Evolutionary conservation across 352 stramenopile species (phyloP).

Genomic region (Phytophthora litchii): DNA sequence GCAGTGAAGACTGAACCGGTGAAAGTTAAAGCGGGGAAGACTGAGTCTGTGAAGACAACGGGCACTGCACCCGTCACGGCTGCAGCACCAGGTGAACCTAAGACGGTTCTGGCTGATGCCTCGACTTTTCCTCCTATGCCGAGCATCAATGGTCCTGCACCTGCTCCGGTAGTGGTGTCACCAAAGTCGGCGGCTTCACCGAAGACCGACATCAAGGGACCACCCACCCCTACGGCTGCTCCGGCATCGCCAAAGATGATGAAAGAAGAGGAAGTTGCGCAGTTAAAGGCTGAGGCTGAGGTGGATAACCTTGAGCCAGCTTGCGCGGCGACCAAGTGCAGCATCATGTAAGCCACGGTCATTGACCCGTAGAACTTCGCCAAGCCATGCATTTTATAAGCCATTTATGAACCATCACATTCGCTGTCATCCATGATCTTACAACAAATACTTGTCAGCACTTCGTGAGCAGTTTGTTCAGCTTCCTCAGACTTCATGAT

Average conservation of each 20-base stretch:
- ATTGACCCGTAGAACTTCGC: constrained; percentile 8
- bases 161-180: constrained; percentile 15
- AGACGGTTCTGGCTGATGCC: constrained; percentile 28
- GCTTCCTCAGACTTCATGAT: constrained; percentile 39
- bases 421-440: constrained; percentile 13
- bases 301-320: constrained; percentile 46
- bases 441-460: constrained; percentile 16
- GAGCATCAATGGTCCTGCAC: constrained; percentile 24
- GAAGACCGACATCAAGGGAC: constrained; percentile 8
- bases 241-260: constrained; percentile 24
- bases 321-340: constrained; percentile 49
- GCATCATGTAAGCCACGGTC: constrained; percentile 54
- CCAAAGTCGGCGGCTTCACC: constrained; percentile 16
- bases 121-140: constrained; percentile 33
- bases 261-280: constrained; percentile 34
- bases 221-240: constrained; percentile 5
- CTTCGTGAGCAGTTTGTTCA: constrained; percentile 4
- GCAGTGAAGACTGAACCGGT: neutral
- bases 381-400: constrained; percentile 24
- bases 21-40: neutral
- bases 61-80: neutral
- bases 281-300: constrained; percentile 38
- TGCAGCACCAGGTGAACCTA: constrained; percentile 11
- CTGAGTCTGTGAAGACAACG: constrained; percentile 4
- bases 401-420: constrained; percentile 28